Evolutionary conservation across 2,329 filamentous ascomycete genomes (phyloP), one percentile per base, ranked within the genome.

Genomic region (Aspergillus novoparasiticus): DNA sequence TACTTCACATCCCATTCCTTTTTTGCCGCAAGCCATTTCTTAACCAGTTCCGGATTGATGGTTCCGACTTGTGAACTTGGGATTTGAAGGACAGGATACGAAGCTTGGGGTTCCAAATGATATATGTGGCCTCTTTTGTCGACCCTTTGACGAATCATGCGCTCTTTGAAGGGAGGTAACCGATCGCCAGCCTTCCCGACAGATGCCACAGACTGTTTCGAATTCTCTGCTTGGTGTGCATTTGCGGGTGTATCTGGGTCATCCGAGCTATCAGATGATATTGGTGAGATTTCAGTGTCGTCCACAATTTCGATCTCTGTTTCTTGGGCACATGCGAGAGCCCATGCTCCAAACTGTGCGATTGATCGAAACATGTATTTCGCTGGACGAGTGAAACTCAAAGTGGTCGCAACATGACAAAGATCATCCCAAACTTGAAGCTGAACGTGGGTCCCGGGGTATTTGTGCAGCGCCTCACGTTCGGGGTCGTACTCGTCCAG

Each of bases 401-500:
- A 84, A 0, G 94, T 97, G 0, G 94, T 92, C 0, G 90, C 89
- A 6, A 96, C 94, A 74, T 98, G 94, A 72, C 95, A 98, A 3
- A 98, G 82, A 71, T 97, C 91, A 62, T 98, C 94, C 94, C 94
- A 98, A 1, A 98, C 90, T 75, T 98, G 95, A 2, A 99, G 84
- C 74, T 97, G 93, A 0, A 98, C 94, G 70, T 96, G 87, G 0
- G 95, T 99, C 0, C 93, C 92, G 62, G 88, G 87, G 76, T 92
- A 96, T 65, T 85, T 88, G 41, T 84, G 81, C 19, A 95, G 72
- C 14, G 76, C 78, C 12, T 77, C 73, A 39, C 83, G 75, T 1
- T 85, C 83, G 23, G 84, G 84, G 32, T 89, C 89, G 63, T 85
- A 82, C 43, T 89, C 85, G 39, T 89, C 83, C 64, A 95, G 80